Conservation (phyloP, 2,329 filamentous ascomycete species). For the Fusarium pseudograminearum region DNA sequence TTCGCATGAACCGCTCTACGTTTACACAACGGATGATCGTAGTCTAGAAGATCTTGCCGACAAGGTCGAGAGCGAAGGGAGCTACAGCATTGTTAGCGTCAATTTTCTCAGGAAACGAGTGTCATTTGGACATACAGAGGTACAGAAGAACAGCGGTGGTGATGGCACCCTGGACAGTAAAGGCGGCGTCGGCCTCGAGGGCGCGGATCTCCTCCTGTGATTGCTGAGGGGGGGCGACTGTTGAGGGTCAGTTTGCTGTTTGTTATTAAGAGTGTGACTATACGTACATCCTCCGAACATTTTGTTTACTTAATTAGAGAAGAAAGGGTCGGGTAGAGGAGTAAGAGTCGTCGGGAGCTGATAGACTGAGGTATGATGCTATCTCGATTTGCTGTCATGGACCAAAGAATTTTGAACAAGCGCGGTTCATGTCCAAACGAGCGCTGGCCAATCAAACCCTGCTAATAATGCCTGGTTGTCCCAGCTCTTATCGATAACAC, state of each 20-base stretch:
- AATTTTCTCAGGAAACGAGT: neutral
- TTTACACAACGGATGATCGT: neutral
- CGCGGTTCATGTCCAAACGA: conserved; percentile 6
- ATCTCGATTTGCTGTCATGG: conserved; percentile 37
- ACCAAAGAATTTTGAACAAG: conserved; percentile 44
- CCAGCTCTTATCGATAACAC: conserved; percentile 54
- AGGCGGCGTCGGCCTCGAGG: conserved; percentile 75
- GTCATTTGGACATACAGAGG: conserved; percentile 70
- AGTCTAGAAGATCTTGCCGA: conserved; percentile 58
- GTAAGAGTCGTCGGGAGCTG: conserved; percentile 17
- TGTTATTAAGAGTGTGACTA: neutral
- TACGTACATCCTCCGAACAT: conserved; percentile 74
- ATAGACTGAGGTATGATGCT: conserved; percentile 45
- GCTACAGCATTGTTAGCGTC: conserved; percentile 54
- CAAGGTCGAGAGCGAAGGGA: conserved; percentile 69
- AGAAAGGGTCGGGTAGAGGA: conserved; percentile 5
- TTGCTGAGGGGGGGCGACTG: conserved; percentile 76
- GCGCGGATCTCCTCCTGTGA: conserved; percentile 76
- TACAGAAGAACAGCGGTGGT: conserved; percentile 77
- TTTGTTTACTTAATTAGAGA: conserved; percentile 45
- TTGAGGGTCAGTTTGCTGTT: conserved; percentile 35
- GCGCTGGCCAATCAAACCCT: conserved; percentile 30
- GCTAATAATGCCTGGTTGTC: conserved; percentile 3
- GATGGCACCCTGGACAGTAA: conserved; percentile 75
- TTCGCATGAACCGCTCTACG: conserved; percentile 7